phyloP scores from a whole-genome alignment of 2,329 filamentous ascomycete species.

The Botrytis medusae region DNA sequence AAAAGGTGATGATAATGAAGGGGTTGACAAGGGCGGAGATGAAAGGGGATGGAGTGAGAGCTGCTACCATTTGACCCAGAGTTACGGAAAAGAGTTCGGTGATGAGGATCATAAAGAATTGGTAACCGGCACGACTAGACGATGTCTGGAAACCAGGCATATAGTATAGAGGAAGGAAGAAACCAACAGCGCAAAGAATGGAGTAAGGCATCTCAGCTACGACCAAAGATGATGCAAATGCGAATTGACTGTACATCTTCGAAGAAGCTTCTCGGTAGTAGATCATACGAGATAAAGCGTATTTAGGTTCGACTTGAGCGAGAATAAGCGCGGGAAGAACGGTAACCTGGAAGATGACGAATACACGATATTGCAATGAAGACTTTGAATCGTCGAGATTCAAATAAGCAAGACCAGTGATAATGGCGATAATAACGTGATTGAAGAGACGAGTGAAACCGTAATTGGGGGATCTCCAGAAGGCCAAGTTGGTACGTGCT shows the following conservation, averaged over 20 bases:
- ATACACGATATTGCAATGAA: conserved; percentile 81
- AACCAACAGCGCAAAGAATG: conserved; percentile 73
- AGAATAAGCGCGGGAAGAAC: conserved; percentile 82
- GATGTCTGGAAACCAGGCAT: conserved; percentile 70
- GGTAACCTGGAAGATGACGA: conserved; percentile 87
- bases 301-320: conserved; percentile 81
- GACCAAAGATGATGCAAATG: conserved; percentile 77
- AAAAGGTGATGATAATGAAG: conserved; percentile 78
- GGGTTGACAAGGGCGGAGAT: conserved; percentile 80
- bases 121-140: conserved; percentile 71
- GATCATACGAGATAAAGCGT: conserved; percentile 74
- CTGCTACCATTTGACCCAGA: conserved; percentile 72
- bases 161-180: conserved; percentile 84
- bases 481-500: conserved; percentile 70
- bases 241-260: conserved; percentile 81
- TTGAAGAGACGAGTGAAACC: conserved; percentile 85
- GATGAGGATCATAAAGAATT: conserved; percentile 81
- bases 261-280: conserved; percentile 84
- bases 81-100: conserved; percentile 84
- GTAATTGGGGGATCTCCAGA: conserved; percentile 87
- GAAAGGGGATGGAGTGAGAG: conserved; percentile 75
- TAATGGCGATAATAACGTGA: conserved; percentile 73
- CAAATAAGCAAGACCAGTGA: conserved; percentile 78
- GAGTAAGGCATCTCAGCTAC: conserved; percentile 83
- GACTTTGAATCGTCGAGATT: conserved; percentile 73